phyloP scores from a whole-genome alignment of 768 basidiomycete species.

The Tulasnella sp. region DNA sequence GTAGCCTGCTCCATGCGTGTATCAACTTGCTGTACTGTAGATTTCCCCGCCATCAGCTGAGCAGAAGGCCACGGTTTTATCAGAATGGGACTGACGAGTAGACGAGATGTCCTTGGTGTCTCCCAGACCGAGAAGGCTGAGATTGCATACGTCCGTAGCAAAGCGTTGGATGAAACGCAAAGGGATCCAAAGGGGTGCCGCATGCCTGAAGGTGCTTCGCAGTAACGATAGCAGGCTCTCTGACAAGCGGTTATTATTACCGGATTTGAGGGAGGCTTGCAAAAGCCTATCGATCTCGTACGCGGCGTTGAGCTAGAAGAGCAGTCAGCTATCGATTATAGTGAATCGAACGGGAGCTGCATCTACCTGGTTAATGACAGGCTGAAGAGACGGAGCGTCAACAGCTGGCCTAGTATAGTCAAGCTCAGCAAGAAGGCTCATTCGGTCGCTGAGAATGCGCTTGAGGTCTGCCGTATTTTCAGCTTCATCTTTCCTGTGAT shows the following conservation, averaged over 20 bases:
- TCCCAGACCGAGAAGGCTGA: constrained; percentile 33
- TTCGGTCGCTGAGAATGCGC: constrained; percentile 35
- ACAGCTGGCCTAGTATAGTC: constrained; percentile 19
- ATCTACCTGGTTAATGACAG: neutral
- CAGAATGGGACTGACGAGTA: constrained; percentile 37
- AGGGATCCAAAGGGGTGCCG: neutral
- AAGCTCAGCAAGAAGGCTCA: constrained; percentile 29
- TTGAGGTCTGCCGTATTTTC: constrained; percentile 35
- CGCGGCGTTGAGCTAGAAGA: constrained; percentile 33
- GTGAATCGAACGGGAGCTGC: neutral
- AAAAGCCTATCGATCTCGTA: constrained; percentile 12
- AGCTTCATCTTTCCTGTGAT: neutral
- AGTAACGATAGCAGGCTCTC: neutral
- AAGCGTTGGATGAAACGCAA: neutral
- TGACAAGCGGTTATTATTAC: neutral
- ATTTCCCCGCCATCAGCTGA: neutral
- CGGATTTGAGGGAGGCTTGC: neutral
- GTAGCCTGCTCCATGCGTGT: constrained; percentile 51
- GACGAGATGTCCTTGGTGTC: constrained; percentile 45
- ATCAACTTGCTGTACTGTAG: constrained; percentile 58
- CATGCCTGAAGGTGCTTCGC: neutral
- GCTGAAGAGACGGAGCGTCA: neutral
- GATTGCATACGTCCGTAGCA: neutral
- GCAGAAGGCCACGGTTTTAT: neutral
- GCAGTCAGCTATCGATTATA: neutral